phyloP scores from a whole-genome alignment of 108 stramenopile genomes.

The Pseudonitzschia delicatissima region DNA sequence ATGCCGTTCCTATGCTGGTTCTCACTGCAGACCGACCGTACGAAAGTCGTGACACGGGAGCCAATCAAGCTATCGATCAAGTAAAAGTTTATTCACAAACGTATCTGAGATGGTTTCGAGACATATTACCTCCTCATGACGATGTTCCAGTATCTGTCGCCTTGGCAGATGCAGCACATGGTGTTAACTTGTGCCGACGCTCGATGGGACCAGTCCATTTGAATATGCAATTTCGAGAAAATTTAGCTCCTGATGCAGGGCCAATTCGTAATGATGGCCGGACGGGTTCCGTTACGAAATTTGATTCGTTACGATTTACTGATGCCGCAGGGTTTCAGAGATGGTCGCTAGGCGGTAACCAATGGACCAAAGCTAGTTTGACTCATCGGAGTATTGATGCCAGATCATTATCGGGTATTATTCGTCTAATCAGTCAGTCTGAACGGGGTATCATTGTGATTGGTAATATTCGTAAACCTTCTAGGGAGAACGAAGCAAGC shows the following conservation, averaged over 20 bases:
- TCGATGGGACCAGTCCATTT: constrained; percentile 85
- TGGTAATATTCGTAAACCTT: constrained; percentile 60
- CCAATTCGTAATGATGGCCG: constrained; percentile 76
- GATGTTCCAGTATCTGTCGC: constrained; percentile 76
- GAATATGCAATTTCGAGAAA: constrained; percentile 93
- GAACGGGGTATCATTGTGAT: constrained; percentile 77
- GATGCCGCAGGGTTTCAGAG: constrained; percentile 67
- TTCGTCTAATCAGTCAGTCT: constrained; percentile 50
- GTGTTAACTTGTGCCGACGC: constrained; percentile 52
- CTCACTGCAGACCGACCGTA: constrained; percentile 93
- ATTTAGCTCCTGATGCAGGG: constrained; percentile 87
- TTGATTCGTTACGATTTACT: constrained; percentile 63
- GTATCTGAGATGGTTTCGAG: constrained; percentile 84
- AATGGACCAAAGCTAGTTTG: constrained; percentile 32
- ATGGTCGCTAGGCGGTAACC: constrained; percentile 58
- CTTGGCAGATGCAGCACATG: constrained; percentile 83
- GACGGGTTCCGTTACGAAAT: constrained; percentile 51
- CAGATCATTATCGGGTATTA: constrained; percentile 38
- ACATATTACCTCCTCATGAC: constrained; percentile 80
- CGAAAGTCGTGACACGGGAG: constrained; percentile 83
- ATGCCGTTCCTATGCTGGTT: constrained; percentile 79
- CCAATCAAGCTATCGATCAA: constrained; percentile 93
- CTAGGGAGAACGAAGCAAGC: constrained; percentile 51
- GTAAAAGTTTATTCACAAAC: constrained; percentile 76
- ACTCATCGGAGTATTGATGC: constrained; percentile 10